Percentiles rank a stretch among this genome's conserved stretches.
Evolutionary conservation across 73 alveolate species (phyloP).

Genomic region (Diophrys sp.): DNA sequence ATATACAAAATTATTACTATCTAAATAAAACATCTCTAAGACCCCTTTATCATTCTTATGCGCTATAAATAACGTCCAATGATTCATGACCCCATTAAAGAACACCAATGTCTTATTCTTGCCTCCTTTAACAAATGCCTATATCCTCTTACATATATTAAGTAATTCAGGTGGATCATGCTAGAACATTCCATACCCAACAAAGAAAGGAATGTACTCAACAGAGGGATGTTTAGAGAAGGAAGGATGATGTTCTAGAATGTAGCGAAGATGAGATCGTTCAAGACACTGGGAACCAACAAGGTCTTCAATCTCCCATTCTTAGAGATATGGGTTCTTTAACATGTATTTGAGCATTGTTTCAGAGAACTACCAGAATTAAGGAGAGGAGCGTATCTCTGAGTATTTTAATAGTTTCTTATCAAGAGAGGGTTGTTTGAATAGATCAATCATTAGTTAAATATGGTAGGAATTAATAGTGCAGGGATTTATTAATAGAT

Average conservation of each 20-base stretch:
- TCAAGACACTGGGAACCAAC: not conserved
- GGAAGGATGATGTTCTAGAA: not conserved
- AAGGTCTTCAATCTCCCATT: not conserved
- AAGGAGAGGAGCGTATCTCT: not conserved
- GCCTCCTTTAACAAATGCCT: not conserved
- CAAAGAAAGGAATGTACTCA: not conserved
- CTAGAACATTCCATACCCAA: not conserved
- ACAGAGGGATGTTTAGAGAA: not conserved
- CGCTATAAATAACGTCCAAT: not conserved
- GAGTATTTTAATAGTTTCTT: no score
- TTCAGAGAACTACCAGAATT: not conserved
- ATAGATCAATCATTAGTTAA: no score
- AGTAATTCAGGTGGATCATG: not conserved
- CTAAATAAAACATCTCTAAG: not conserved
- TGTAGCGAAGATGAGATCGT: not conserved
- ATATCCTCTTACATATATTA: not conserved
- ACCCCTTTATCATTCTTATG: not conserved
- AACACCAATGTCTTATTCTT: not conserved
- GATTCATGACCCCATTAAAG: not conserved
- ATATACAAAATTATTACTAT: not conserved
- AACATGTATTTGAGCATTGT: not conserved
- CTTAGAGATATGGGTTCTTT: not conserved
- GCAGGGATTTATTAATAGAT: no score
- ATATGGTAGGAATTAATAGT: no score
- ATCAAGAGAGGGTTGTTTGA: no score